Base-by-base conservation (phyloP, 2,329 filamentous ascomycete species). In the Colletotrichum spaethianum region DNA sequence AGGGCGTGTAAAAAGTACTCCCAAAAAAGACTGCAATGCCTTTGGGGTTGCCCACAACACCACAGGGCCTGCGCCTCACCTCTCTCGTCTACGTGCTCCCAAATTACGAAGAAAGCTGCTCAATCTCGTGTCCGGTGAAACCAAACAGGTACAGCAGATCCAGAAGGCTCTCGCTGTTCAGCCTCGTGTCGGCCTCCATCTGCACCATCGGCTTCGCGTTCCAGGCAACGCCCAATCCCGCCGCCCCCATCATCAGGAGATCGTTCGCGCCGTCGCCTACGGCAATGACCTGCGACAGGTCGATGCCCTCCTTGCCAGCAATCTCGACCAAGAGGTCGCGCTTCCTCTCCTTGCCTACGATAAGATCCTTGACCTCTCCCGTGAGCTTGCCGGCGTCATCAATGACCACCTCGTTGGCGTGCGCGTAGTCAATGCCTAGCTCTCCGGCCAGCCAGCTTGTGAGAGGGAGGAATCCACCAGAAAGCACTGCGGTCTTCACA, bases 381-480 rank as follows among this genome's bases (percentile, higher is more conserved):
- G 93, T 96, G 50, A 96, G 83, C 36, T 84, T 86, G 18, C 85
- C 86, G 44, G 83, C 84, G 44, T 88, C 84, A 73, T 91, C 90
- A 20, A 93, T 86, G 20, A 91, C 88, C 0, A 96, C 92, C 77
- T 96, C 92, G 81, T 99, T 99, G 50, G 96, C 96, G 80, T 93
- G 91, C 0, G 94, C 95, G 79, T 98, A 92, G 81, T 98, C 94
- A 68, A 99, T 90, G 18, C 94, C 94, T 33, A 99, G 85, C 78
- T 94, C 87, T 50, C 86, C 86, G 20, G 94, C 95, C 44, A 98
- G 89, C 94, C 95, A 98, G 69, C 91, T 88, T 0, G 96, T 97
- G 74, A 98, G 84, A 0, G 96, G 95, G 74, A 94, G 90, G 83
- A 99, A 99, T 0, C 96, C 96, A 55, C 96, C 96, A 42, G 94